These are phyloP conservation scores for Trichoderma citrinoviride DNA, from an alignment of 2,329 filamentous ascomycete species.

Conservation along the genomic window DNA sequence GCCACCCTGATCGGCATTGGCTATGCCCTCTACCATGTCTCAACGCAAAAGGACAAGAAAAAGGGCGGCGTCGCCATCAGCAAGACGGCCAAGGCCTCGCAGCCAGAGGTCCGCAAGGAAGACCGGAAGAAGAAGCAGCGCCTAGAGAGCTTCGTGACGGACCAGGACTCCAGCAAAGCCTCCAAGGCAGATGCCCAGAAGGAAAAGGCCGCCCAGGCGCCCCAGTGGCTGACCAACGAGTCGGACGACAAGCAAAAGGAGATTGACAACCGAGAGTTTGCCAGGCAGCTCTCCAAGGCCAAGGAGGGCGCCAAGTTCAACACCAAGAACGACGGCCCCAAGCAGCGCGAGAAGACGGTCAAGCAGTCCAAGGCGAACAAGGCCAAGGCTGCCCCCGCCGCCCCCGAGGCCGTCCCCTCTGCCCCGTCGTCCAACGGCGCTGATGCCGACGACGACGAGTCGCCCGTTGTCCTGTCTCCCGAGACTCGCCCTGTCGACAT, in stretches of 20 bases:
- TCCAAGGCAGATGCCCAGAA: constrained; percentile 41
- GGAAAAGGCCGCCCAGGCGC: constrained; percentile 25
- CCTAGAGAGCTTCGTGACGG: constrained; percentile 41
- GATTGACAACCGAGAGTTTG: constrained; percentile 72
- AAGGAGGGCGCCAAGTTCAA: constrained; percentile 66
- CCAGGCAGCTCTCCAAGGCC: constrained; percentile 66
- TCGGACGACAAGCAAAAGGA: constrained; percentile 50
- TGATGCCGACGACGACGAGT: constrained; percentile 78
- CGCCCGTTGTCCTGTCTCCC: constrained; percentile 45
- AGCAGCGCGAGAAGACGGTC: constrained; percentile 66
- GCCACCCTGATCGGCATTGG: constrained; percentile 38
- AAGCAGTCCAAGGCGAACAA: constrained; percentile 65
- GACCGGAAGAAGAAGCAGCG: constrained; percentile 49
- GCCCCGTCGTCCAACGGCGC: constrained; percentile 68
- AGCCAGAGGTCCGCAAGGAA: constrained; percentile 39
- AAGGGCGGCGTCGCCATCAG: constrained; percentile 29
- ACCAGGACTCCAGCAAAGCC: constrained; percentile 37
- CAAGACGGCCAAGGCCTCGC: constrained; percentile 33
- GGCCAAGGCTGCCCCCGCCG: constrained; percentile 46
- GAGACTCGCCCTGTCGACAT: constrained; percentile 54
- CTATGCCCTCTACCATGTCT: constrained; percentile 37
- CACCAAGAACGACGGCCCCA: constrained; percentile 52
- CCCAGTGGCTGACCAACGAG: constrained; percentile 31
- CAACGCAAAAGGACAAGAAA: constrained; percentile 37
- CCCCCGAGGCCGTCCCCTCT: constrained; percentile 27